Percentiles rank a stretch among this genome's conserved stretches.
These are phyloP conservation scores for Yarrowia keelungensis DNA, from an alignment of 805 yeast genomes.

Conservation along the genomic window DNA sequence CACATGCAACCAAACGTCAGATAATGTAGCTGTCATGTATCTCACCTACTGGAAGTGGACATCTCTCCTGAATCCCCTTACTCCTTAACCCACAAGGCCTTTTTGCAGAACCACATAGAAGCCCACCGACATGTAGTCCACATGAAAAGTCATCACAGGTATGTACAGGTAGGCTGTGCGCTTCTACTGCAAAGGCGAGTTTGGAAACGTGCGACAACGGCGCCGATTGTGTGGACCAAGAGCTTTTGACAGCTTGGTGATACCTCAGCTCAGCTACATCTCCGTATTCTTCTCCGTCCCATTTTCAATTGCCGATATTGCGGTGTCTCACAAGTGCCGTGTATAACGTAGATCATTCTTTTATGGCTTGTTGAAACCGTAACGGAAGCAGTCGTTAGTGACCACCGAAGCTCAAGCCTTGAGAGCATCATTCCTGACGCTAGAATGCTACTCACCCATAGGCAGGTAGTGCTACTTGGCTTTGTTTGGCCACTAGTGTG, in stretches of 20 bases:
- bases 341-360: background rate
- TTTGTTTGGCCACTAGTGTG: background rate
- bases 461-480: too few relatives aligned
- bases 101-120: background rate
- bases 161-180: background rate
- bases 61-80: too few relatives aligned
- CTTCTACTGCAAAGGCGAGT: too few relatives aligned
- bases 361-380: background rate
- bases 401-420: background rate
- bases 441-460: too few relatives aligned
- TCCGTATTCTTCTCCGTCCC: background rate
- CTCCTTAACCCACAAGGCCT: background rate
- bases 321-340: constrained; percentile 25
- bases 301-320: constrained; percentile 1
- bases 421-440: background rate
- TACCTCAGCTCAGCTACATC: background rate
- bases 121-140: background rate
- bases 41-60: background rate
- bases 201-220: background rate
- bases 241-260: too few relatives aligned
- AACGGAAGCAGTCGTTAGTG: background rate
- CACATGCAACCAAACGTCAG: constrained; percentile 7
- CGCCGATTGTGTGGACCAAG: background rate
- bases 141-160: background rate
- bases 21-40: background rate